Evolutionary conservation across 805 yeast species (phyloP).

Genomic region (Wickerhamiella cacticola): DNA sequence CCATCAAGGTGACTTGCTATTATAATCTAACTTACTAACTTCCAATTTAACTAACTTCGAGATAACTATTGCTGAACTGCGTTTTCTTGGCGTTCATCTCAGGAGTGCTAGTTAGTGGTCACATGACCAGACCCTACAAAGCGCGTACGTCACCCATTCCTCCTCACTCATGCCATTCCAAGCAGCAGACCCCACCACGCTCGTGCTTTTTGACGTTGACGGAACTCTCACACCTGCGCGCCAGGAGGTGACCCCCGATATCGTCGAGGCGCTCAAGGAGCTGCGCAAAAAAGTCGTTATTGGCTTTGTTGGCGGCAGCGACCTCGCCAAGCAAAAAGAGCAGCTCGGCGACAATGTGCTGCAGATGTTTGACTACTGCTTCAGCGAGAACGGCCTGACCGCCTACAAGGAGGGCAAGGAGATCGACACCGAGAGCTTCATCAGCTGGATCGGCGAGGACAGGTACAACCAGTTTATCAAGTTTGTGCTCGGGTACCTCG

Average conservation of each 20-base stretch:
- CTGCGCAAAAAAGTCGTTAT: slow-evolving; percentile 85
- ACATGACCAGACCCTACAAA: too few species aligned
- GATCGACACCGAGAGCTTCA: slow-evolving; percentile 88
- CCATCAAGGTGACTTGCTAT: too few species aligned
- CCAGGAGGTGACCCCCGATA: slow-evolving; percentile 49
- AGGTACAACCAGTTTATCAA: slow-evolving; percentile 80
- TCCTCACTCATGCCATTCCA: slow-evolving; percentile 7
- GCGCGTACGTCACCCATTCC: too few species aligned
- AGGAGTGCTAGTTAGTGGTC: background rate
- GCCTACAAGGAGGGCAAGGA: slow-evolving; percentile 87
- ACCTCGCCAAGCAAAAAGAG: slow-evolving; percentile 86
- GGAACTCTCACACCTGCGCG: slow-evolving; percentile 98
- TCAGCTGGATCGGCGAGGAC: slow-evolving; percentile 90
- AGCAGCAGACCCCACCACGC: slow-evolving; percentile 43
- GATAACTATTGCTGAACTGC: too few species aligned
- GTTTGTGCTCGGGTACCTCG: slow-evolving; percentile 72
- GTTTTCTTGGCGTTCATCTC: too few species aligned
- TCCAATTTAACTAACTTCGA: too few species aligned
- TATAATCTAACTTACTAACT: too few species aligned
- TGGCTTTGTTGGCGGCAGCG: slow-evolving; percentile 98
- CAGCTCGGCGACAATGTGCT: slow-evolving; percentile 77
- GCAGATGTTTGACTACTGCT: slow-evolving; percentile 82
- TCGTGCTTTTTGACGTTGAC: slow-evolving; percentile 94
- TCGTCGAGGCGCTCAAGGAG: slow-evolving; percentile 54
- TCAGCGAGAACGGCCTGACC: slow-evolving; percentile 95